Conservation (phyloP, 2,329 filamentous ascomycete species). For the Decorospora gaudefroyi region DNA sequence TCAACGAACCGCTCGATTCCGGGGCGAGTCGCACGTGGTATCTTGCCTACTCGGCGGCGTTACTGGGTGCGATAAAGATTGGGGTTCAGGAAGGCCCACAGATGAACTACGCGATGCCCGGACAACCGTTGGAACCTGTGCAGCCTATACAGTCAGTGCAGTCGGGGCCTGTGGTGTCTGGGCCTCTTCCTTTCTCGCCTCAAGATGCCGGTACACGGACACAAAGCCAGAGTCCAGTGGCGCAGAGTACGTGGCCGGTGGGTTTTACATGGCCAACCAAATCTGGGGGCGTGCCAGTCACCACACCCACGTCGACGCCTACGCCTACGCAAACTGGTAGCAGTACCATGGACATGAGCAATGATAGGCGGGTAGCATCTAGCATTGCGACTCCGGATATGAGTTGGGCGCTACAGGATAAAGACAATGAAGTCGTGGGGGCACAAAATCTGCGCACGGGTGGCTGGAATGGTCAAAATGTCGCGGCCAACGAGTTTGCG, state of each 20-base stretch:
- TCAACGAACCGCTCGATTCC: conserved; percentile 76
- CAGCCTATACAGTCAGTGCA: background rate
- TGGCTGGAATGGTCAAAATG: too few relatives aligned
- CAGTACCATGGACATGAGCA: background rate
- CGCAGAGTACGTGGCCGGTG: background rate
- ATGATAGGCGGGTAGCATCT: background rate
- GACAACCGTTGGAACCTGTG: background rate
- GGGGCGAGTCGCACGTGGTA: conserved; percentile 63
- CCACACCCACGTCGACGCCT: background rate
- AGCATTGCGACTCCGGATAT: background rate
- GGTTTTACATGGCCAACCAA: background rate
- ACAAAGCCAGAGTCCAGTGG: too few relatives aligned
- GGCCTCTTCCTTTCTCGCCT: background rate
- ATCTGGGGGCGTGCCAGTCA: background rate
- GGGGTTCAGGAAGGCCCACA: background rate
- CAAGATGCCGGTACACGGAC: too few relatives aligned
- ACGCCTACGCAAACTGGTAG: background rate
- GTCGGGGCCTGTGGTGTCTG: background rate
- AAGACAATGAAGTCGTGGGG: too few relatives aligned
- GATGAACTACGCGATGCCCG: conserved; percentile 1
- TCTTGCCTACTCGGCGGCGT: conserved; percentile 43
- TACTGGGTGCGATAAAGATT: conserved; percentile 22
- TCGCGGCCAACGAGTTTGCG: background rate
- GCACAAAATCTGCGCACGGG: too few relatives aligned
- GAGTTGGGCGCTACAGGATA: conserved; percentile 4